Conservation (phyloP, 106 monocot species). For the Agapanthus africanus region DNA sequence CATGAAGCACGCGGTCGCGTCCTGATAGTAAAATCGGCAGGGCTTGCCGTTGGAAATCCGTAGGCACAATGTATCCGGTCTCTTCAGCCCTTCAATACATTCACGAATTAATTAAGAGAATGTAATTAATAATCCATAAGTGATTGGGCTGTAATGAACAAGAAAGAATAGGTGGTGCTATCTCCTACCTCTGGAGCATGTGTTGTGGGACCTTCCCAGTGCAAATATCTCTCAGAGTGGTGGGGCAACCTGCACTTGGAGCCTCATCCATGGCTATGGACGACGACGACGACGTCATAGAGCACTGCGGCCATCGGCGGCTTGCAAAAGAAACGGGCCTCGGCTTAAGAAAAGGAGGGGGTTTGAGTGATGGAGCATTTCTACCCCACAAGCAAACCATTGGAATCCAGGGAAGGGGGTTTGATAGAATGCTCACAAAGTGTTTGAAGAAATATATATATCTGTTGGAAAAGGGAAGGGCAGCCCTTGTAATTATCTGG, state of each 20-base stretch:
- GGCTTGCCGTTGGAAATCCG: conserved; percentile 60
- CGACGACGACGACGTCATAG: not conserved
- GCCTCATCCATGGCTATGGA: conserved; percentile 5
- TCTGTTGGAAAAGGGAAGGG: too few species aligned
- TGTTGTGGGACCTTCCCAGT: conserved; percentile 34
- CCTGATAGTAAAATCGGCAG: conserved; percentile 58
- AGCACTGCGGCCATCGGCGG: not conserved
- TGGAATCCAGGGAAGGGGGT: too few species aligned
- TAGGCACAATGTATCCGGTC: conserved; percentile 41
- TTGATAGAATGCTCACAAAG: not conserved
- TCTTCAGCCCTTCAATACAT: conserved; percentile 43
- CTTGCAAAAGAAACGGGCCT: not conserved
- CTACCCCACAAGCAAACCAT: not conserved
- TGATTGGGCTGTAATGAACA: not conserved
- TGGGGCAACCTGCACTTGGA: not conserved
- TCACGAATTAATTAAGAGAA: not conserved
- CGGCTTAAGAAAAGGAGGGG: not conserved
- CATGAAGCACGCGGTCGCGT: conserved; percentile 59
- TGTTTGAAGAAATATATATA: not conserved
- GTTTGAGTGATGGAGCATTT: not conserved
- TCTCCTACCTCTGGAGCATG: conserved; percentile 40
- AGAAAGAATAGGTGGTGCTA: not conserved
- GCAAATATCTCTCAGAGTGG: conserved; percentile 36
- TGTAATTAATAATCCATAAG: not conserved
- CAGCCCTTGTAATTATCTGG: not conserved